Base-by-base conservation (phyloP, 805 yeast species). In the Kluyveromyces wickerhamii region DNA sequence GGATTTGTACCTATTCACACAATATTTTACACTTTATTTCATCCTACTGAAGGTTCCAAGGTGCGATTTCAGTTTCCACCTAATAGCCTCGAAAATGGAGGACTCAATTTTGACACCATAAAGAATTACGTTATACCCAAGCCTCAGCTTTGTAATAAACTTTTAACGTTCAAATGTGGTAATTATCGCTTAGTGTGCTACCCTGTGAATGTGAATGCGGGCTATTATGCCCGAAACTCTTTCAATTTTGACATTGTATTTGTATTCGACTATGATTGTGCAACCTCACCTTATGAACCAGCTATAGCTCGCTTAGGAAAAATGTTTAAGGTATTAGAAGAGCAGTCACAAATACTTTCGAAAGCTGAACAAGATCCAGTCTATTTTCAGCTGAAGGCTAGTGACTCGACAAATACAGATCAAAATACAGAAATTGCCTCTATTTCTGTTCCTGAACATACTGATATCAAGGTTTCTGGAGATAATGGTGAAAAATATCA, bases 1-100 rank as follows among this genome's bases (percentile, higher is more conserved):
- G 95, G 95, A 14, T 87, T 88, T 52, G 81, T 79, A 5, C 95
- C 94, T n/a, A 86, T 92, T 12, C 68, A 74, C 38, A 92, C 96
- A 2, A 66, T 87, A 29, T 88, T 92, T 56, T 92, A 85, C 57
- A 77, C 96, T 0, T 85, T 84, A 0, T 92, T 92, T 59, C 96
- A 92, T 49, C 96, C 96, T 0, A 83, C 92, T 0, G 95, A 87
- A 50, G 98, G 98, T 1, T 80, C 97, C 0, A 86, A 87, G 59
- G 88, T 89, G 5, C 71, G 83, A 4, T 83, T 82, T 49, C 96
- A 92, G 54, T 94, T 86, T 0, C 98, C 98, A 2, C 74, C 77
- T 25, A 84, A 86, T 23, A 48, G 54, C 37, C 17, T 48, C 32
- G 32, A 42, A 47, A 37, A 60, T 51, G 23, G 68, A 68, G 21